phyloP scores from a whole-genome alignment of 2,329 filamentous ascomycete genomes.

The Chaetomium sp. region DNA sequence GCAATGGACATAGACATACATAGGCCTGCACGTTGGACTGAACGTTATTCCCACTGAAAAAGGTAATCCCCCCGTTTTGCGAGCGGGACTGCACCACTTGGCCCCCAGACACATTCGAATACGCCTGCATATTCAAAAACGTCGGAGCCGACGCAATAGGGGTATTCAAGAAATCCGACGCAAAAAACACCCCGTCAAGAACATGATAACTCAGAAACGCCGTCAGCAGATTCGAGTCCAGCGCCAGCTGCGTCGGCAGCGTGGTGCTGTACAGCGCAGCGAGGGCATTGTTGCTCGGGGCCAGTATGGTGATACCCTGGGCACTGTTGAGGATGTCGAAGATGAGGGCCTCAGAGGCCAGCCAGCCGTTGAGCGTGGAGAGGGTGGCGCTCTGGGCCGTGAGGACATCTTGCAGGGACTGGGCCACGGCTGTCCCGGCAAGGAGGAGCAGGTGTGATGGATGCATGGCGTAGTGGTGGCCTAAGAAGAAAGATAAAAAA shows the following conservation, averaged over 20 bases:
- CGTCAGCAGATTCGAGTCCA: conserved; percentile 23
- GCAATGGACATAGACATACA: conserved; percentile 31
- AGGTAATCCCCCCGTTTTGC: conserved; percentile 37
- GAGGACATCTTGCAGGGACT: conserved; percentile 20
- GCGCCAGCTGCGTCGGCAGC: conserved; percentile 20
- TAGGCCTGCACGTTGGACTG: conserved; percentile 42
- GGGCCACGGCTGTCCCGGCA: not conserved
- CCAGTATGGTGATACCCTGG: conserved; percentile 51
- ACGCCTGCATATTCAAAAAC: conserved; percentile 43
- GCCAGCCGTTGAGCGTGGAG: conserved; percentile 26
- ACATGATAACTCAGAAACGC: conserved; percentile 54
- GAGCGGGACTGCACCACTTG: conserved; percentile 47
- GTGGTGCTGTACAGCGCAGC: conserved; percentile 32
- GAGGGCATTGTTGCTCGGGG: conserved; percentile 48
- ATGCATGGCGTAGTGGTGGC: conserved; percentile 1
- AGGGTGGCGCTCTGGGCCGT: conserved; percentile 18
- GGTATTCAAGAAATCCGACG: conserved; percentile 25
- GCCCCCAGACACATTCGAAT: conserved; percentile 52
- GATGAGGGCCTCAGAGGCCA: conserved; percentile 32
- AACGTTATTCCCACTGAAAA: conserved; percentile 47
- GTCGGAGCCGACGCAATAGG: conserved; percentile 32
- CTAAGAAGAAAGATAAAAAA: too few species aligned
- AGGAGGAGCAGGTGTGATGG: conserved; percentile 3
- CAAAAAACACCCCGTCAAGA: conserved; percentile 43
- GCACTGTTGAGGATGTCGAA: conserved; percentile 32